Evolutionary conservation across 179 eudicot genomes (phyloP).

Genomic region (Amaranthus tricolor): DNA sequence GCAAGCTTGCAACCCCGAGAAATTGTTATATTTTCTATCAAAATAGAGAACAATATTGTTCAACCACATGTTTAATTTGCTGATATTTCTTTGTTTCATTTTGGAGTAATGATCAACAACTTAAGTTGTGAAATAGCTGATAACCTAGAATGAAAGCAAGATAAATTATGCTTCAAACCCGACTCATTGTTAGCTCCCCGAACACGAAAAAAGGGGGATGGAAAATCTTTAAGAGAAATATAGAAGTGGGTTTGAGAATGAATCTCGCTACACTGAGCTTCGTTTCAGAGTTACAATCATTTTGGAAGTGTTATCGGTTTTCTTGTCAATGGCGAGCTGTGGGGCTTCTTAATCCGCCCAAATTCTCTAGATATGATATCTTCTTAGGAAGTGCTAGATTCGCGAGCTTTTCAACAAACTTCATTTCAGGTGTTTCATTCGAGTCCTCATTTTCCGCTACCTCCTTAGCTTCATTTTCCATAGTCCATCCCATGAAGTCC

Average conservation of each 20-base stretch:
- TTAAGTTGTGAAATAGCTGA: neutral
- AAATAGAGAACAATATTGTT: too few relatives aligned
- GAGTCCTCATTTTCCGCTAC: constrained; percentile 28
- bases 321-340: constrained; percentile 53
- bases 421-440: constrained; percentile 23
- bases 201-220: constrained; percentile 25
- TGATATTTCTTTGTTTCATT: too few relatives aligned
- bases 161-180: constrained; percentile 31
- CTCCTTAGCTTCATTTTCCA: constrained; percentile 35
- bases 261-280: constrained; percentile 18
- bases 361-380: constrained; percentile 54
- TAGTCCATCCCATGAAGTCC: constrained; percentile 69
- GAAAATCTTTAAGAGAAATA: neutral
- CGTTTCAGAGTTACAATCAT: constrained; percentile 15
- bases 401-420: constrained; percentile 35
- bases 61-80: too few relatives aligned
- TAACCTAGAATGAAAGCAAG: constrained; percentile 8
- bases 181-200: constrained; percentile 27
- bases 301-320: neutral
- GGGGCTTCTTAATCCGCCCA: constrained; percentile 74
- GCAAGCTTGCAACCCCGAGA: too few relatives aligned
- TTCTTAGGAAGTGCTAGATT: constrained; percentile 40
- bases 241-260: constrained; percentile 21
- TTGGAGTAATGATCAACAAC: too few relatives aligned
- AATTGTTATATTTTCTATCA: too few relatives aligned